These are phyloP conservation scores for Ophiostoma quercus DNA, from an alignment of 2,329 filamentous ascomycete genomes.

Conservation along the genomic window DNA sequence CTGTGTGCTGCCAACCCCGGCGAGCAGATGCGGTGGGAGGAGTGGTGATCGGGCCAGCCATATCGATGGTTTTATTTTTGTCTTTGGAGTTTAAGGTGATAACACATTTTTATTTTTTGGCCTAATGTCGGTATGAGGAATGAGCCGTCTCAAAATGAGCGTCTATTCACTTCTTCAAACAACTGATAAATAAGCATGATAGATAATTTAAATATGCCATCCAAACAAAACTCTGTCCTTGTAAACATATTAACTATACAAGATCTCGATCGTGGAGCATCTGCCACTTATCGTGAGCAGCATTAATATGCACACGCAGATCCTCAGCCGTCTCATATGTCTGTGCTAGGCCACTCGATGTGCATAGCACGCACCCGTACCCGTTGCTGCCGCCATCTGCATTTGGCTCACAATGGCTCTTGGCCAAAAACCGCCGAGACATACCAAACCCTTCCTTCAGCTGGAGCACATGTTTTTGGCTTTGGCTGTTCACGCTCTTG, in stretches of 20 bases:
- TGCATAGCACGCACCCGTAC: conserved; percentile 40
- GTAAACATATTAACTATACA: conserved; percentile 20
- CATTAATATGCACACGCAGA: conserved; percentile 37
- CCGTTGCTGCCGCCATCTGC: conserved; percentile 28
- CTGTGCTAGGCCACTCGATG: conserved; percentile 35
- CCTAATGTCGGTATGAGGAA: neutral
- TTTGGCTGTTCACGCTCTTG: neutral
- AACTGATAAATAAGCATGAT: neutral
- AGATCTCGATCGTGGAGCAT: conserved; percentile 40
- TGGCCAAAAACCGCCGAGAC: conserved; percentile 38
- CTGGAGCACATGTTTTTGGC: conserved; percentile 17
- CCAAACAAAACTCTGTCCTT: neutral
- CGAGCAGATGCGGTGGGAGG: conserved; percentile 26
- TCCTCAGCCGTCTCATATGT: conserved; percentile 34
- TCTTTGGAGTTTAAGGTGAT: neutral
- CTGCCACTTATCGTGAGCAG: conserved; percentile 40
- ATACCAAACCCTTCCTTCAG: conserved; percentile 40
- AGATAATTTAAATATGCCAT: neutral
- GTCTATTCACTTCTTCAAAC: neutral
- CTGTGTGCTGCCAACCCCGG: conserved; percentile 22
- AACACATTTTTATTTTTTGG: neutral
- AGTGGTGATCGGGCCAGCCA: conserved; percentile 22
- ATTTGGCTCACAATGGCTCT: conserved; percentile 36
- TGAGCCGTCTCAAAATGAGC: neutral
- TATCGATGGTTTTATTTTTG: neutral